Evolutionary conservation across 2,329 filamentous ascomycete genomes (phyloP).

Genomic region (Colletotrichum chrysophilum): DNA sequence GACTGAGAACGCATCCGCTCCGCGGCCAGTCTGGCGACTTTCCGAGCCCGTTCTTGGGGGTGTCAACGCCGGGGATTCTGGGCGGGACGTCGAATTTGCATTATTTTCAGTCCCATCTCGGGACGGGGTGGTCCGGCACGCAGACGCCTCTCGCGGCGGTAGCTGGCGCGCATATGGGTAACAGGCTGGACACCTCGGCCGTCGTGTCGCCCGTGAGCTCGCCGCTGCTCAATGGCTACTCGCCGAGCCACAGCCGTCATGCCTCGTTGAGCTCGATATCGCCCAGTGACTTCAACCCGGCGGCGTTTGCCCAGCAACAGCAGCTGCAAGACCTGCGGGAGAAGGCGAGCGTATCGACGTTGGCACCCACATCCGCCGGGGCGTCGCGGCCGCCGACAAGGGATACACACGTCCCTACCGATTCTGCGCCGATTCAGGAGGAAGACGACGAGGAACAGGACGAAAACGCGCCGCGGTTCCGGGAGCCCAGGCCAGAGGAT

Average conservation of each 20-base stretch:
- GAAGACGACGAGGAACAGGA: slow-evolving; percentile 34
- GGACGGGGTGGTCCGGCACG: slow-evolving; percentile 73
- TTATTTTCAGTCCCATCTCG: slow-evolving; percentile 82
- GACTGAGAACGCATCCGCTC: slow-evolving; percentile 42
- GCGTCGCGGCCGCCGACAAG: slow-evolving; percentile 64
- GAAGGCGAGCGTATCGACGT: slow-evolving; percentile 67
- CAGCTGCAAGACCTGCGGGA: slow-evolving; percentile 47
- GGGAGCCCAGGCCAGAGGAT: slow-evolving; percentile 82
- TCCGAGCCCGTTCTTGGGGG: slow-evolving; percentile 62
- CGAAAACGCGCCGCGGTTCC: slow-evolving; percentile 54
- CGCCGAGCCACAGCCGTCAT: slow-evolving; percentile 45
- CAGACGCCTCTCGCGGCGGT: slow-evolving; percentile 82
- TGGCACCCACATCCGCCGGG: slow-evolving; percentile 59
- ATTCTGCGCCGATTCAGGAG: slow-evolving; percentile 38
- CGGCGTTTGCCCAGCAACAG: slow-evolving; percentile 11
- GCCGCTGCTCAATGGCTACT: slow-evolving; percentile 16
- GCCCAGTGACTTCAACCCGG: slow-evolving; percentile 42
- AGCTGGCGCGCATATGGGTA: slow-evolving; percentile 64
- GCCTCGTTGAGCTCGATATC: slow-evolving; percentile 53
- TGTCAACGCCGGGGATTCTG: slow-evolving; percentile 67
- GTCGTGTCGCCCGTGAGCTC: slow-evolving; percentile 9
- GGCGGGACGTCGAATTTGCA: slow-evolving; percentile 79
- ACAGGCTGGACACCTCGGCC: slow-evolving; percentile 24
- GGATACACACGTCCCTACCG: slow-evolving; percentile 43
- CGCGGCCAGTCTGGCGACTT: slow-evolving; percentile 41